Percentiles rank a stretch among this genome's conserved stretches.
Conservation (phyloP, 1,284 basidiomycete species). For the Fomitopsis palustris region DNA sequence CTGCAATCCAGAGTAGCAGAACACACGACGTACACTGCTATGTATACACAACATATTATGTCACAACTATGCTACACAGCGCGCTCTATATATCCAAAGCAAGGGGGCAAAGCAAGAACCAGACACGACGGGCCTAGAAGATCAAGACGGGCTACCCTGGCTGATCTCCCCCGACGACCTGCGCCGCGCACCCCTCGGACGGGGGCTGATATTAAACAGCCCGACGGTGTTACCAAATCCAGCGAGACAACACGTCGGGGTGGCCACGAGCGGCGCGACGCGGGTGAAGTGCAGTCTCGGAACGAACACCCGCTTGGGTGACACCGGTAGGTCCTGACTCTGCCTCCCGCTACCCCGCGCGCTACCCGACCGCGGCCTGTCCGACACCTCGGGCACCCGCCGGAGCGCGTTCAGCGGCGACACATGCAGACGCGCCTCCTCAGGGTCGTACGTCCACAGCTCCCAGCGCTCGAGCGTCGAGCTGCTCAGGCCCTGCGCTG, state of each 20-base stretch:
- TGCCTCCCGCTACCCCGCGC: constrained; percentile 9
- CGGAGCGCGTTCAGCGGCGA: constrained; percentile 48
- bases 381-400: constrained; percentile 15
- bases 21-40: background rate
- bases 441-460: constrained; percentile 69
- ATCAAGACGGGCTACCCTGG: background rate
- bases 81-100: background rate
- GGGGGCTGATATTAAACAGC: constrained; percentile 37
- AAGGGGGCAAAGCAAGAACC: background rate
- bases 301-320: constrained; percentile 11
- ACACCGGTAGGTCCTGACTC: background rate
- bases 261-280: constrained; percentile 57
- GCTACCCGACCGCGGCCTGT: constrained; percentile 16
- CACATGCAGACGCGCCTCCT: constrained; percentile 41
- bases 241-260: constrained; percentile 51
- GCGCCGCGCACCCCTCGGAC: background rate
- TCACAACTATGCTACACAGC: constrained; percentile 1
- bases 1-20: too few relatives aligned
- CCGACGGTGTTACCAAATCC: constrained; percentile 83
- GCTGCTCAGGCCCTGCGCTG: constrained; percentile 47
- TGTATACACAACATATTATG: background rate
- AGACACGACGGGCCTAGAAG: background rate
- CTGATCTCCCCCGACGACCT: constrained; percentile 1
- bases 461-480: constrained; percentile 77
- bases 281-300: constrained; percentile 77